Evolutionary conservation across 352 stramenopile species (phyloP), one percentile per base, ranked within the genome.

Genomic region (Globisporangium sylvaticum): DNA sequence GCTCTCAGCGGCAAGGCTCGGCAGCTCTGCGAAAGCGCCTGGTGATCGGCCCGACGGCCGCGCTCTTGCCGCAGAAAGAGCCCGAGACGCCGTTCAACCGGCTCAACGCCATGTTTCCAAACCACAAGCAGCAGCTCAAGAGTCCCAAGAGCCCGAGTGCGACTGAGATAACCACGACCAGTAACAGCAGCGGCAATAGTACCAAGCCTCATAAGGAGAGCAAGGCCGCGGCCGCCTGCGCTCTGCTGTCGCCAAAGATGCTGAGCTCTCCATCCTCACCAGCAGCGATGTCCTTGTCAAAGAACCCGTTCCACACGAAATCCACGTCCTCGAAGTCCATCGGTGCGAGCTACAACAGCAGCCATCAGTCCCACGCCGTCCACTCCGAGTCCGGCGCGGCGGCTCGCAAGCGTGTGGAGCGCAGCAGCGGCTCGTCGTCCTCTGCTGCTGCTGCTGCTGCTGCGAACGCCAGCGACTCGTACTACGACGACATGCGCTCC

Each of bases 91-190:
- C 72, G 18, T 37, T 74, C 39, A 73, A 69, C 57, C 77, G 77
- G 10, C 75, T 79, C 61, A 76, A 77, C 14, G 59, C 54, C 18
- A 81, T 81, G 4, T 78, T 82, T 37, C 70, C 67, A 3, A 22
- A 70, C 46, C 70, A 79, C 1, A 76, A 72, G n/a, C 75, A 79
- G 22, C 62, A 77, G 1, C 70, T 61, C 58, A 75, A 73, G 44
- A 81, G 69, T 18, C 77, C 72, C 3, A 75, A 66, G 58, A 80
- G 58, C 60, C 74, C 66, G 46, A 60, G 29, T 3, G 52, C 66
- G 25, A 69, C 60, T 32, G 72, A 71, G 20, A 29, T 14, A 0
- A 20, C 39, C 7, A 44, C 24, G 27, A 56, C 6, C 42, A 22
- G 12, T 22, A 31, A n/a, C 48, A 42, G 10, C 62, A 46, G 7